These are phyloP conservation scores for Penicillium sp. DNA, from an alignment of 2,329 filamentous ascomycete genomes.

Conservation along the genomic window DNA sequence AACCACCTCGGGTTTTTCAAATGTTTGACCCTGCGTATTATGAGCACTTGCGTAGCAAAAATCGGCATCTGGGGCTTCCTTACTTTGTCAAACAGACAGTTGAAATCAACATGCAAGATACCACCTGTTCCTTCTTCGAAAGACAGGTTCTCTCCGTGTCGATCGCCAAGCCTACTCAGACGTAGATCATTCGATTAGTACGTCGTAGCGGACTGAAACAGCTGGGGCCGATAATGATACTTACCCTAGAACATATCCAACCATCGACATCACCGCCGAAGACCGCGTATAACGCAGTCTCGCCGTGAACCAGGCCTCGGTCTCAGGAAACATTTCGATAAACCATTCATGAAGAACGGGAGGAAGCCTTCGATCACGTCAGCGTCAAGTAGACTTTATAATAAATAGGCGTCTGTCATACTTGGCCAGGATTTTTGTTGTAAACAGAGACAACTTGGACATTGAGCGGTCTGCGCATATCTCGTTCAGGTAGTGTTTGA, in stretches of 20 bases:
- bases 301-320: slow-evolving; percentile 86
- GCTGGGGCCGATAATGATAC: slow-evolving; percentile 6
- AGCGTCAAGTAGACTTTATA: slow-evolving; percentile 2
- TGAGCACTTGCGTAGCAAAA: slow-evolving; percentile 4
- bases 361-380: slow-evolving; percentile 59
- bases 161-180: slow-evolving; percentile 70
- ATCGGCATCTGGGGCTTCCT: neutral
- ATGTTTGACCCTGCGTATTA: slow-evolving; percentile 66
- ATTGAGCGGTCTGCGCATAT: slow-evolving; percentile 53
- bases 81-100: slow-evolving; percentile 94
- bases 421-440: slow-evolving; percentile 56
- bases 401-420: slow-evolving; percentile 18
- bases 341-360: slow-evolving; percentile 93
- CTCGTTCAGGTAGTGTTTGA: slow-evolving; percentile 62
- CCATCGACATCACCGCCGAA: slow-evolving; percentile 99
- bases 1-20: slow-evolving; percentile 89
- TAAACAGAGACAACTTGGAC: slow-evolving; percentile 69
- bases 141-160: slow-evolving; percentile 95
- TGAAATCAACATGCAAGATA: slow-evolving; percentile 97
- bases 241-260: slow-evolving; percentile 81
- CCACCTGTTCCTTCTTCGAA: slow-evolving; percentile 92
- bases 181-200: neutral
- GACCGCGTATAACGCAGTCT: slow-evolving; percentile 87
- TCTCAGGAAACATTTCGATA: slow-evolving; percentile 88
- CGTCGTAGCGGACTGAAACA: neutral